Base-by-base conservation (phyloP, 805 yeast genomes). In the Myxozyma neglecta region DNA sequence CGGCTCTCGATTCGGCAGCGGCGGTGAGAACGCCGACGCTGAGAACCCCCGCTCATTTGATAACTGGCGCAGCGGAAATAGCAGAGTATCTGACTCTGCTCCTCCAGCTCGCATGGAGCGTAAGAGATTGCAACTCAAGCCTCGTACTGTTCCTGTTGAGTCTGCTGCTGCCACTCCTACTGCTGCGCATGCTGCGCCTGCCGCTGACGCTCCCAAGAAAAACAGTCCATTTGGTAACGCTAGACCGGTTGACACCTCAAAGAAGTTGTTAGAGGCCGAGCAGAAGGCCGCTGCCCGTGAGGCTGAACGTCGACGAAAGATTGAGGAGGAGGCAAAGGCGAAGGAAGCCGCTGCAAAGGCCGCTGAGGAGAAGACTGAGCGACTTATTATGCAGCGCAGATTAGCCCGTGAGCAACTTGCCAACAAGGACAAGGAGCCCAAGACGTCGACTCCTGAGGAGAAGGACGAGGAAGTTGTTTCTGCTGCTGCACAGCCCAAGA, bases 171-270 rank as follows among this genome's bases (percentile, higher is more conserved):
- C 68, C 74, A 81, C 46, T 7, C 20, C 46, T 42, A 4, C 46
- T 42, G 24, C 72, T 52, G 69, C 65, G 42, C 65, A 72, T 6
- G 63, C 68, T 24, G 70, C 68, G 43, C 56, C 61, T 7, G 76
- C 69, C 75, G 81, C 72, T 45, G 65, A 64, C 47, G 64, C 71
- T 1, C 57, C 68, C n/a, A 70, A 67, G 49, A 59, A 82, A 68
- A 65, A 81, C 0, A 88, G 85, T 71, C 94, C 96, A 5, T 90
- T 90, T 76, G 96, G 96, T 0, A 77, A 82, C 4, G 97, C 96
- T 0, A 88, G 84, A 74, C 96, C 96, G 1, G 93, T 90, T 6
- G 96, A 90, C 72, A 84, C 88, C 1, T 77, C 85, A 24, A 79
- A 88, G 32, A 85, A 83, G 66, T 84, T 83, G 67, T 75, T 79